Base-by-base conservation (phyloP, 208 protist genomes). In the Trypanosoma grayi region DNA sequence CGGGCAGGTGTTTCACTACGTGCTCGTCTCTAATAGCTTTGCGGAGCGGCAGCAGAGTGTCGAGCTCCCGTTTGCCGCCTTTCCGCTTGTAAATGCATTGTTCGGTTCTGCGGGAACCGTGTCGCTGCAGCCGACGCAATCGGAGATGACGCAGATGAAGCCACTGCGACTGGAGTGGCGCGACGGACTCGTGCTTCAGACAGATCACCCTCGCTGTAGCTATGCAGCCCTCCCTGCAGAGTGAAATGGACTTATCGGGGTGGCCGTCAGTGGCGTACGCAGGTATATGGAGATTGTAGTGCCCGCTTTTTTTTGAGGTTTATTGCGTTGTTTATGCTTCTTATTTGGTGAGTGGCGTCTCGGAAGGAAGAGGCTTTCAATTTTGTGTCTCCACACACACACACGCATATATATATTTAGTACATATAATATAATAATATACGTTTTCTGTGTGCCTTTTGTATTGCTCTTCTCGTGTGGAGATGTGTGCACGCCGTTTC, bases 41-140 rank as follows among this genome's bases (percentile, higher is more conserved):
- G 60, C 65, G 7, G 62, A 69, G 14, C 27, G 37, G 10, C 1
- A 22, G 25, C 50, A 40, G 10, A 30, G 40, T 4, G 62, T 71
- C 18, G 50, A 77, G 1, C 57, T 85, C 7, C 82, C 82, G 9
- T 75, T 73, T 41, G 68, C 59, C 14, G 69, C 73, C 43, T 85
- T 88, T 54, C 82, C 82, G 0, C 14, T 85, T 28, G 78, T 85
- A 13, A 60, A 54, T 34, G 56, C 83, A 24, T 73, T 66, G 40
- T 60, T 88, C 30, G 69, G 66, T 10, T 62, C 56, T 8, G 66
- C 75, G 2, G 81, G 81, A 6, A 61, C 60, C 31, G 70, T 88
- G 27, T 48, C 63, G n/a, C 58, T 87, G 39, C 73, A 73, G 25
- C 40, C 81, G 13, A 34, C 52, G n/a, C 58, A 62, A 24, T 18